Evolutionary conservation across 1,284 basidiomycete species (phyloP).

Genomic region (Microbotryum lychnidis-dioicae): DNA sequence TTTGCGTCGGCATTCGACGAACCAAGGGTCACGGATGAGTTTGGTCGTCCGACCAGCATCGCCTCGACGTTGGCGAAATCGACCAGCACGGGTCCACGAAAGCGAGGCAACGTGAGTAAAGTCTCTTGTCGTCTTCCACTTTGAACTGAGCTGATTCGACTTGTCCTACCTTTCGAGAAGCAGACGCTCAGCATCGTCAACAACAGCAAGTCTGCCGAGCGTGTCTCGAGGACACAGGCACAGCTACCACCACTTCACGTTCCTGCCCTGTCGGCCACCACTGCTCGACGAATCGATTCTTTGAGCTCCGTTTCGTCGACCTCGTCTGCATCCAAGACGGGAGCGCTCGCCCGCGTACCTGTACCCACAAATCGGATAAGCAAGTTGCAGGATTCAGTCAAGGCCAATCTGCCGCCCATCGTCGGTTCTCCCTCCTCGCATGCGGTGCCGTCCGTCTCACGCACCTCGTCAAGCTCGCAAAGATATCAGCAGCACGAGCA

Average conservation of each 20-base stretch:
- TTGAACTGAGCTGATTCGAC: background rate
- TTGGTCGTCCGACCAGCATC: conserved; percentile 75
- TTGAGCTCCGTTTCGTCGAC: conserved; percentile 21
- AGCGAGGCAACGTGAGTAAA: conserved; percentile 73
- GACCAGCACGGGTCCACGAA: conserved; percentile 57
- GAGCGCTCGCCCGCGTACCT: background rate
- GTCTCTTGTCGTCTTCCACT: conserved; percentile 5
- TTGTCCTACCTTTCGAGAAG: conserved; percentile 10
- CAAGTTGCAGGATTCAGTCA: conserved; percentile 29
- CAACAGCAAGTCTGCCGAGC: conserved; percentile 49
- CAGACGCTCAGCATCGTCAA: conserved; percentile 28
- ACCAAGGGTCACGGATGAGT: conserved; percentile 48
- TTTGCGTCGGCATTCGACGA: conserved; percentile 5
- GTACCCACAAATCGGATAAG: conserved; percentile 7
- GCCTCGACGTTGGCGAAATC: conserved; percentile 46
- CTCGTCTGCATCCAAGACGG: conserved; percentile 42
- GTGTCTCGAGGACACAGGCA: conserved; percentile 59
- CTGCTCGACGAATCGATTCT: conserved; percentile 57
- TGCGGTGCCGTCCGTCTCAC: background rate
- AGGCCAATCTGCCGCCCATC: conserved; percentile 63
- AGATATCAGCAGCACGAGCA: background rate
- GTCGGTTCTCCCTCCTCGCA: conserved; percentile 68
- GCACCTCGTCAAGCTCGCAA: background rate
- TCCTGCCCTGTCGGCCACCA: conserved; percentile 63
- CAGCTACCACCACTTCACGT: conserved; percentile 78